A percentile compares a stretch with the other conserved stretches of the same genome.
Evolutionary conservation across 306 rosid genomes (phyloP).

Genomic region (Datisca glomerata): DNA sequence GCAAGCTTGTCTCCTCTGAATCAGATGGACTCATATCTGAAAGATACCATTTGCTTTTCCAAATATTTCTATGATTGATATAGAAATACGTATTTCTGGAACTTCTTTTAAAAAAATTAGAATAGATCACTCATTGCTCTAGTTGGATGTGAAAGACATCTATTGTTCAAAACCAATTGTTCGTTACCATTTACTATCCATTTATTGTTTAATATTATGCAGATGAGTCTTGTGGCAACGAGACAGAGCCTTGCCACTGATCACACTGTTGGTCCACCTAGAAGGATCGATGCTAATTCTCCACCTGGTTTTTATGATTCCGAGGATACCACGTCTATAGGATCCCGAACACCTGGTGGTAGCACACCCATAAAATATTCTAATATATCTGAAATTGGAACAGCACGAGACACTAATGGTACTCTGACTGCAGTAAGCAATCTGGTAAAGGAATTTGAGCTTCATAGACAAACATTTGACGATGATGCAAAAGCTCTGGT

Average conservation of each 20-base stretch:
- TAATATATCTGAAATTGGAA: slow-evolving; percentile 25
- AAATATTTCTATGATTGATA: too few species aligned
- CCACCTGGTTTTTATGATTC: slow-evolving; percentile 48
- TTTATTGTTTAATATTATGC: slow-evolving; percentile 18
- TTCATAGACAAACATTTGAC: slow-evolving; percentile 46
- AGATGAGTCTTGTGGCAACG: slow-evolving; percentile 86
- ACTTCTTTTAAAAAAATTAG: too few species aligned
- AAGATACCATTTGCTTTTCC: too few species aligned
- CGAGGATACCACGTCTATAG: slow-evolving; percentile 57
- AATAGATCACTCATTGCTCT: too few species aligned
- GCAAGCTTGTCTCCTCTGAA: too few species aligned
- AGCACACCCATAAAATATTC: slow-evolving; percentile 61
- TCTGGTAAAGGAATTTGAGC: slow-evolving; percentile 75
- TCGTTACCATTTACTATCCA: neutral
- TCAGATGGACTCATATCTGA: too few species aligned
- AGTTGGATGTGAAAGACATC: too few species aligned
- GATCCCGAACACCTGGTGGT: slow-evolving; percentile 60
- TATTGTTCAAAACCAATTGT: too few species aligned
- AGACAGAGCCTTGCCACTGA: slow-evolving; percentile 66
- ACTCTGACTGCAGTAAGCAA: slow-evolving; percentile 33
- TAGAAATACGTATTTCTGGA: too few species aligned
- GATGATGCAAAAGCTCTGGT: slow-evolving; percentile 49
- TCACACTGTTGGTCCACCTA: slow-evolving; percentile 27
- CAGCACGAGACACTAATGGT: slow-evolving; percentile 40
- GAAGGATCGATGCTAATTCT: slow-evolving; percentile 26